phyloP scores from a whole-genome alignment of 148 eudicot genomes.

The Diospyros kaki region DNA sequence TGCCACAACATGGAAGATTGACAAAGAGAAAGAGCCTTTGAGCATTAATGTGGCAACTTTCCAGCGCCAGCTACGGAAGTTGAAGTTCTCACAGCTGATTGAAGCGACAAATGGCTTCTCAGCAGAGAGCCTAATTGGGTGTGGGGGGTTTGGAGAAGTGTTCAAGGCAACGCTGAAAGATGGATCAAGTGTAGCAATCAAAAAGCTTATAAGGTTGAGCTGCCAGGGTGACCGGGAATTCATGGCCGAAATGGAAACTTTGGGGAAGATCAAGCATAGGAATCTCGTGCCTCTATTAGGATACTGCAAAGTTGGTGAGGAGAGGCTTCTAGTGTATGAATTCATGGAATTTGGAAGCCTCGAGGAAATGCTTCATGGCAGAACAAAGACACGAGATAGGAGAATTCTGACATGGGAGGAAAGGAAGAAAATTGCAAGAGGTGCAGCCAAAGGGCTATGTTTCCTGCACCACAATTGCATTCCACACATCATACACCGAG shows the following conservation, averaged over 20 bases:
- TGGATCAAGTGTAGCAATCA: slow-evolving; percentile 91
- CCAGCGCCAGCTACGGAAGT: slow-evolving; percentile 74
- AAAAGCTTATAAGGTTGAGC: slow-evolving; percentile 78
- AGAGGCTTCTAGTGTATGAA: slow-evolving; percentile 84
- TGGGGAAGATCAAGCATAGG: slow-evolving; percentile 87
- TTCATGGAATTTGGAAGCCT: slow-evolving; percentile 88
- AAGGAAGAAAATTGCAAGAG: slow-evolving; percentile 84
- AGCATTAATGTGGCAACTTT: slow-evolving; percentile 97
- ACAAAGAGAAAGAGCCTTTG: slow-evolving; percentile 87
- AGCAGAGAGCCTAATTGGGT: slow-evolving; percentile 80
- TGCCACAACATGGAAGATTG: slow-evolving; percentile 94
- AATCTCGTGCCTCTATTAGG: slow-evolving; percentile 91
- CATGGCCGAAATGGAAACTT: slow-evolving; percentile 97
- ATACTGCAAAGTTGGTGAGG: slow-evolving; percentile 91
- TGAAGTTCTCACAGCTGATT: slow-evolving; percentile 85
- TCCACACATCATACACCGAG: slow-evolving; percentile 93
- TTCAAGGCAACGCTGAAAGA: slow-evolving; percentile 90
- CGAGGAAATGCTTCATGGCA: slow-evolving; percentile 84
- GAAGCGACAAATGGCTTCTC: slow-evolving; percentile 98
- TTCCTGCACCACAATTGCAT: slow-evolving; percentile 98
- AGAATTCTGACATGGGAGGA: slow-evolving; percentile 77
- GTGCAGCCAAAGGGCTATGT: slow-evolving; percentile 89
- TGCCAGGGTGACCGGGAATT: slow-evolving; percentile 93
- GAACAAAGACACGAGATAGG: slow-evolving; percentile 34
- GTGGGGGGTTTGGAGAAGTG: slow-evolving; percentile 97